phyloP scores from a whole-genome alignment of 306 rosid species.

The Ziziphus jujuba region DNA sequence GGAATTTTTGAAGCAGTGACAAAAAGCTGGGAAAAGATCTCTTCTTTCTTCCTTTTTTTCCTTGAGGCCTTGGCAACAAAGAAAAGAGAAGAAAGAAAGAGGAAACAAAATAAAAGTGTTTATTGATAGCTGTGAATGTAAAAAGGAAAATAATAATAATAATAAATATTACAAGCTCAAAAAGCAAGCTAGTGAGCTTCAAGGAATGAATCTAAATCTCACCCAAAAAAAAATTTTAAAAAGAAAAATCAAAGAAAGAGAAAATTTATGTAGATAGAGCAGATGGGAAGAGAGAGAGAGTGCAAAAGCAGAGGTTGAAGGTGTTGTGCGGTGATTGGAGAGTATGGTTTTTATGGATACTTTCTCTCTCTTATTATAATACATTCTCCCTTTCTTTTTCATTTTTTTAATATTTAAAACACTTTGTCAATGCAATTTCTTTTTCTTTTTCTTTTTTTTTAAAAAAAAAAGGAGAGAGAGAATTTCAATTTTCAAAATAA shows the following conservation, averaged over 20 bases:
- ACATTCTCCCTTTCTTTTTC: constrained; percentile 14
- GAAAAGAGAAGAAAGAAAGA: constrained; percentile 33
- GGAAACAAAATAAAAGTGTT: neutral
- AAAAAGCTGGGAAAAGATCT: constrained; percentile 30
- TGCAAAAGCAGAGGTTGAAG: constrained; percentile 35
- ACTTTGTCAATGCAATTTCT: constrained; percentile 4
- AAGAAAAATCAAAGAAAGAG: neutral
- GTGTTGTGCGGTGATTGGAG: constrained; percentile 69
- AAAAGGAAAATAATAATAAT: constrained; percentile 24
- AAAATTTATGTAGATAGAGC: neutral
- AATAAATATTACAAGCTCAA: constrained; percentile 25
- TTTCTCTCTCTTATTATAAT: constrained; percentile 48
- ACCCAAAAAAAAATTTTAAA: neutral
- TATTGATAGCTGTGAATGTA: constrained; percentile 25
- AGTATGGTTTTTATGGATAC: constrained; percentile 52
- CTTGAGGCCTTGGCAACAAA: constrained; percentile 40
- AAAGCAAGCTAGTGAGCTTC: constrained; percentile 41
- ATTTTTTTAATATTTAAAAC: constrained; percentile 10
- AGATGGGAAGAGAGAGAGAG: constrained; percentile 14
- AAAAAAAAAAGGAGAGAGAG: neutral
- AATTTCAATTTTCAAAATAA: no score
- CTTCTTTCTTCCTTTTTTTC: constrained; percentile 34
- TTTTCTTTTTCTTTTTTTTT: constrained; percentile 6
- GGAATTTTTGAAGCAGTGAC: constrained; percentile 2
- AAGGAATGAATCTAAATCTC: constrained; percentile 52